phyloP scores from a whole-genome alignment of 805 yeast species.

The Phaffomyces antillensis region DNA sequence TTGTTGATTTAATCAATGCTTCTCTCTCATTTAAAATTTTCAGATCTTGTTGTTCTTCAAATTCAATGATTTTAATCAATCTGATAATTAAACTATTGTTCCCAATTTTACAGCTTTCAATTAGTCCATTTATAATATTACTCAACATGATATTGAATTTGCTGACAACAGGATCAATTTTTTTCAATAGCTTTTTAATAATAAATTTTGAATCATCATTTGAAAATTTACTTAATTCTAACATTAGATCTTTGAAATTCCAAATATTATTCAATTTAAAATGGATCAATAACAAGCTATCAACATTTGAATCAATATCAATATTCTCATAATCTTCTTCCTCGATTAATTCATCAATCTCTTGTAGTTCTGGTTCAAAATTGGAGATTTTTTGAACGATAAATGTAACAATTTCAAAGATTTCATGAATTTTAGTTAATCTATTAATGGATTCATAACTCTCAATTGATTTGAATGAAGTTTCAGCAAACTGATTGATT shows the following conservation, averaged over 20 bases:
- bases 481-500: slow-evolving; percentile 44
- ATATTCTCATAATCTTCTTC: slow-evolving; percentile 33
- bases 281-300: slow-evolving; percentile 60
- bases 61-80: slow-evolving; percentile 68
- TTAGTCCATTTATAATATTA: slow-evolving; percentile 58
- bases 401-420: slow-evolving; percentile 60
- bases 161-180: slow-evolving; percentile 36
- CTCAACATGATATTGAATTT: slow-evolving; percentile 59
- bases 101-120: slow-evolving; percentile 66
- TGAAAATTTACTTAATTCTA: slow-evolving; percentile 41
- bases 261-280: slow-evolving; percentile 61
- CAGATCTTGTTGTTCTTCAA: slow-evolving; percentile 74
- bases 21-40: slow-evolving; percentile 28
- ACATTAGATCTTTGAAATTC: slow-evolving; percentile 72
- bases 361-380: slow-evolving; percentile 43
- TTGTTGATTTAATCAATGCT: slow-evolving; percentile 10
- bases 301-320: slow-evolving; percentile 38
- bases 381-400: slow-evolving; percentile 57
- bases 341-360: slow-evolving; percentile 48
- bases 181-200: slow-evolving; percentile 44
- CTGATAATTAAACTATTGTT: slow-evolving; percentile 65
- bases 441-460: slow-evolving; percentile 64
- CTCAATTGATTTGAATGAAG: slow-evolving; percentile 50
- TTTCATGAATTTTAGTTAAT: slow-evolving; percentile 62
- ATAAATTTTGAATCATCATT: slow-evolving; percentile 65